Evolutionary conservation across 2,329 filamentous ascomycete species (phyloP).

Genomic region (Fusarium globosum): DNA sequence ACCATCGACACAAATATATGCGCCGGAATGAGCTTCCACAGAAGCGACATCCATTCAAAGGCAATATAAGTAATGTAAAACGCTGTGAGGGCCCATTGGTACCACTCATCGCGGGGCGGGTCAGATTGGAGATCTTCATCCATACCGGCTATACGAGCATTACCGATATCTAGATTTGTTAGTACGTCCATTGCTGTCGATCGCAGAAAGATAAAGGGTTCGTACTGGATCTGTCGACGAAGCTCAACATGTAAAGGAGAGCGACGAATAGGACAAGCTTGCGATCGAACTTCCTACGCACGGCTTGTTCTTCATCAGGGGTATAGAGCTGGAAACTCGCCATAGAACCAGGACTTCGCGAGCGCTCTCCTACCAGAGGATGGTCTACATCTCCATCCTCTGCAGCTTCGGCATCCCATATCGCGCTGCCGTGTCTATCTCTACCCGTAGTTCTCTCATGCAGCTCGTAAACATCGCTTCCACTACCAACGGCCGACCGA

Average conservation of each 20-base stretch:
- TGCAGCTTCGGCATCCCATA: constrained; percentile 38
- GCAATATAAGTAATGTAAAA: constrained; percentile 73
- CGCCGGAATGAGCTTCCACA: constrained; percentile 70
- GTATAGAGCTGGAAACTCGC: constrained; percentile 59
- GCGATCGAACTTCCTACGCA: constrained; percentile 81
- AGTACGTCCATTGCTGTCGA: not conserved
- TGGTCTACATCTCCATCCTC: constrained; percentile 28
- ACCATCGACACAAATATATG: constrained; percentile 69
- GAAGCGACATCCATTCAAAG: constrained; percentile 73
- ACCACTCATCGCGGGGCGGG: constrained; percentile 60
- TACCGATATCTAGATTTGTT: constrained; percentile 65
- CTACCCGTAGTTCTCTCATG: constrained; percentile 30
- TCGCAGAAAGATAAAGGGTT: constrained; percentile 13
- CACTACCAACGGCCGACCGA: constrained; percentile 46
- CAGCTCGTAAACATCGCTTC: constrained; percentile 51
- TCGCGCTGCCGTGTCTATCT: constrained; percentile 17
- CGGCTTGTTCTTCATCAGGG: constrained; percentile 75
- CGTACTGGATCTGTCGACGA: constrained; percentile 86
- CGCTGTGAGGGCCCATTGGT: constrained; percentile 69
- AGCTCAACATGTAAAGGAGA: constrained; percentile 84
- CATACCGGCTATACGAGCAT: constrained; percentile 73
- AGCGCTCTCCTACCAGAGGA: constrained; percentile 38
- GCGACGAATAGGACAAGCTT: constrained; percentile 84
- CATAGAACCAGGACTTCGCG: constrained; percentile 46
- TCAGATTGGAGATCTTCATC: constrained; percentile 67